phyloP scores from a whole-genome alignment of 352 stramenopile species.

The Phytophthora fragariaefolia region DNA sequence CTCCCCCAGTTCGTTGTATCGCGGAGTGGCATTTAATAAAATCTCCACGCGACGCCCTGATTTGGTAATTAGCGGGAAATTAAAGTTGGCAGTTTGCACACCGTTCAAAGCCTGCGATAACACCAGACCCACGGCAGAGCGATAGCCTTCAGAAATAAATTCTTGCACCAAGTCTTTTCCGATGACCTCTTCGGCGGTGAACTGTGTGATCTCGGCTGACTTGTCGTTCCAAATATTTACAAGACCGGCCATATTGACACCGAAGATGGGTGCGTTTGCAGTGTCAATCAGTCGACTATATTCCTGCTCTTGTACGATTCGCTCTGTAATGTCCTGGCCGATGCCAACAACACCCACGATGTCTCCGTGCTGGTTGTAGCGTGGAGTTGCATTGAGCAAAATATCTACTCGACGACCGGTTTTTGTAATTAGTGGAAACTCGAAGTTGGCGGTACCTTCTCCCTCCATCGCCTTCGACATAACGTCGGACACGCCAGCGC shows the following conservation, averaged over 20 bases:
- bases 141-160: slow-evolving; percentile 88
- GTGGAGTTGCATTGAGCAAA: slow-evolving; percentile 82
- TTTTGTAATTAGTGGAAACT: slow-evolving; percentile 90
- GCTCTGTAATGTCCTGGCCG: slow-evolving; percentile 82
- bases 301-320: slow-evolving; percentile 89
- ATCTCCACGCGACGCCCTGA: slow-evolving; percentile 78
- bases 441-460: slow-evolving; percentile 81
- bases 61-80: slow-evolving; percentile 85
- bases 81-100: slow-evolving; percentile 81
- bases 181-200: slow-evolving; percentile 88
- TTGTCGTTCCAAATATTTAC: slow-evolving; percentile 94
- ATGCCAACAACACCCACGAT: slow-evolving; percentile 87
- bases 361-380: slow-evolving; percentile 80
- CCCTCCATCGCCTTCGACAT: slow-evolving; percentile 71
- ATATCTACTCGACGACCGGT: slow-evolving; percentile 80
- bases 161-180: slow-evolving; percentile 87
- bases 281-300: slow-evolving; percentile 89
- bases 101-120: slow-evolving; percentile 77
- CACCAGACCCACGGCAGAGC: slow-evolving; percentile 63
- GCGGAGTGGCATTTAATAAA: slow-evolving; percentile 77
- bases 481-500: slow-evolving; percentile 60
- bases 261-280: slow-evolving; percentile 90
- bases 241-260: slow-evolving; percentile 72
- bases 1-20: slow-evolving; percentile 76
- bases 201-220: slow-evolving; percentile 89